A percentile compares a stretch with the other conserved stretches of the same genome.
phyloP scores from a whole-genome alignment of 2,329 filamentous ascomycete species.

The Colletotrichum sp. region DNA sequence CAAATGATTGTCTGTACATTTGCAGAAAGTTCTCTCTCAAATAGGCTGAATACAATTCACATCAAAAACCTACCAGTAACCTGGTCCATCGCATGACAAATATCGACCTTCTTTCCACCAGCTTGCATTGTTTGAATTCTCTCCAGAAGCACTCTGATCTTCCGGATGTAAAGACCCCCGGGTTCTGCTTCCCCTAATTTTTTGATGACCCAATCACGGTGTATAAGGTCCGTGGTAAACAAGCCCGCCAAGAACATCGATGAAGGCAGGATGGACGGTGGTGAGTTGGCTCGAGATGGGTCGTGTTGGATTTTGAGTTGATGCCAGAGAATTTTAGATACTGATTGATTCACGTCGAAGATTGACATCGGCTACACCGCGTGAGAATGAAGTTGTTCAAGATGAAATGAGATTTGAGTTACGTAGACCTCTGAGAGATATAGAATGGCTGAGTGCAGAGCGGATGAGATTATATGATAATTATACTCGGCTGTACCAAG shows the following conservation, averaged over 20 bases:
- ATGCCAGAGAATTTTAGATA: not conserved
- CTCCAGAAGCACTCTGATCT: not conserved
- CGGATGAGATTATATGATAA: not conserved
- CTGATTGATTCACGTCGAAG: not conserved
- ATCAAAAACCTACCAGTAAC: not conserved
- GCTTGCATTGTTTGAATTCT: not conserved
- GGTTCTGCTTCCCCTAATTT: not conserved
- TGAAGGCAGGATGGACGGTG: not conserved
- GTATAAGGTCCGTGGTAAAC: not conserved
- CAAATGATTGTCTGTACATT: no score
- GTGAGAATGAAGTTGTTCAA: not conserved
- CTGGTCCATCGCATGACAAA: not conserved
- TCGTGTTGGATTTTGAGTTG: not conserved
- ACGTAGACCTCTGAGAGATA: not conserved
- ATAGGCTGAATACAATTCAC: not conserved
- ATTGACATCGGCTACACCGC: not conserved
- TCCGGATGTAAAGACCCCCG: not conserved
- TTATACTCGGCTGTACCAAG: not conserved
- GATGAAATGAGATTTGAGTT: not conserved
- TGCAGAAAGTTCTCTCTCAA: no score
- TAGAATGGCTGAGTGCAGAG: not conserved
- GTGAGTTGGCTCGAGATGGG: not conserved
- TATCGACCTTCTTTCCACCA: not conserved
- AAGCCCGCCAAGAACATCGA: not conserved
- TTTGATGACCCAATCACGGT: not conserved